Evolutionary conservation across 2,329 filamentous ascomycete genomes (phyloP), one percentile per base, ranked within the genome.

Genomic region (Acarospora socialis): DNA sequence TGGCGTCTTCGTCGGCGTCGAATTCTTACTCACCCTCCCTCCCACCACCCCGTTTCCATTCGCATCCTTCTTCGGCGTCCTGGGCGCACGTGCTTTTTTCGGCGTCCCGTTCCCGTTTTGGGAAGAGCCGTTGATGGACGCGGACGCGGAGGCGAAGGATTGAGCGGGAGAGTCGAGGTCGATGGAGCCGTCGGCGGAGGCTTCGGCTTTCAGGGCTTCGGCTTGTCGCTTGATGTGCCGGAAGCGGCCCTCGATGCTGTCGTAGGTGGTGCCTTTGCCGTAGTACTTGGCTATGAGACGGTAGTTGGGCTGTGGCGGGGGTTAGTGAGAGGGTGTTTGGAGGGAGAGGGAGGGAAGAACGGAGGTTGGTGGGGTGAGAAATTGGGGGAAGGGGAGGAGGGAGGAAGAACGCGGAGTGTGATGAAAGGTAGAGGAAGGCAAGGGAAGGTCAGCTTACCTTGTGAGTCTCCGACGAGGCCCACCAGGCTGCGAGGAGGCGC

Each of bases 221-320:
- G 43, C 43, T 17, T 37, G 37, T 1, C 28, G 30, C 7, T 32
- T 33, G 17, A 44, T 38, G 6, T 33, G 26, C 3, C 43, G 36
- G 36, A 46, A 45, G 2, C 38, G 43, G 14, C 41, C 41, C 27
- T 46, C 43, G 17, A 46, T 44, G 14, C 34, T 25, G 29, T 46
- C 43, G 17, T 44, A 45, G 9, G 43, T 46, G 1, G 43, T 38
- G 34, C 39, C 37, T 12, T 44, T 16, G 8, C 43, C 43, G 27
- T 36, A 46, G 15, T 36, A 32, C 7, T 30, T 28, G 4, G 43
- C 43, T 7, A 46, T 46, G 14, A 32, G 25, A 13, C 33, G 33
- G 30, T 41, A 46, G 28, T 46, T 36, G 18, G 43, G 36, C 27
- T 42, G 32, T 5, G 24, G n/a, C 5, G 22, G 17, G 19, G n/a